A percentile compares a stretch with the other conserved stretches of the same genome.
phyloP scores from a whole-genome alignment of 2,329 filamentous ascomycete genomes.

The Hymenoscyphus infarciens region DNA sequence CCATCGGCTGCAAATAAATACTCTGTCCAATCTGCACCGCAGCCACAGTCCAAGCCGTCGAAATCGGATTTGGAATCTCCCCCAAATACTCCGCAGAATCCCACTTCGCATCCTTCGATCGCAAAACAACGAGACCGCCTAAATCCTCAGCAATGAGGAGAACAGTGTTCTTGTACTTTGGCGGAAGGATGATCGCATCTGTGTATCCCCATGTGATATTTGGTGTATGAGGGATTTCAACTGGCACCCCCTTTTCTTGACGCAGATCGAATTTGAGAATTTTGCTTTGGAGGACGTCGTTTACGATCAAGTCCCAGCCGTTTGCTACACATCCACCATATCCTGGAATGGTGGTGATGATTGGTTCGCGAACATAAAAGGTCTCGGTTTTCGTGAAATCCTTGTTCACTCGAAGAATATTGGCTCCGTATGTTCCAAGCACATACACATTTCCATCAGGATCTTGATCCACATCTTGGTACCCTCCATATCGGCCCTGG shows the following conservation, averaged over 20 bases:
- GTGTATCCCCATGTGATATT: not conserved
- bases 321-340: not conserved
- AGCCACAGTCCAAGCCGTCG: not conserved
- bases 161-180: not conserved
- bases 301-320: not conserved
- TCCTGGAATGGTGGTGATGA: not conserved
- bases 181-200: not conserved
- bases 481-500: not conserved
- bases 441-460: not conserved
- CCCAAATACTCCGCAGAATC: constrained; percentile 1
- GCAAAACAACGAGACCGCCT: not conserved
- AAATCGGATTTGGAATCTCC: not conserved
- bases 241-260: not conserved
- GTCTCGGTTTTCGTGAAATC: not conserved
- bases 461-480: not conserved
- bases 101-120: not conserved
- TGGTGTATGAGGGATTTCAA: not conserved
- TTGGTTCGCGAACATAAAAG: not conserved
- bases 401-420: not conserved
- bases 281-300: constrained; percentile 2
- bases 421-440: not conserved
- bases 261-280: not conserved
- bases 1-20: not conserved
- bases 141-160: not conserved
- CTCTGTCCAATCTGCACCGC: constrained; percentile 1